A percentile compares a stretch with the other conserved stretches of the same genome.
phyloP scores from a whole-genome alignment of 2,329 filamentous ascomycete species.

The Talaromyces islandicus region DNA sequence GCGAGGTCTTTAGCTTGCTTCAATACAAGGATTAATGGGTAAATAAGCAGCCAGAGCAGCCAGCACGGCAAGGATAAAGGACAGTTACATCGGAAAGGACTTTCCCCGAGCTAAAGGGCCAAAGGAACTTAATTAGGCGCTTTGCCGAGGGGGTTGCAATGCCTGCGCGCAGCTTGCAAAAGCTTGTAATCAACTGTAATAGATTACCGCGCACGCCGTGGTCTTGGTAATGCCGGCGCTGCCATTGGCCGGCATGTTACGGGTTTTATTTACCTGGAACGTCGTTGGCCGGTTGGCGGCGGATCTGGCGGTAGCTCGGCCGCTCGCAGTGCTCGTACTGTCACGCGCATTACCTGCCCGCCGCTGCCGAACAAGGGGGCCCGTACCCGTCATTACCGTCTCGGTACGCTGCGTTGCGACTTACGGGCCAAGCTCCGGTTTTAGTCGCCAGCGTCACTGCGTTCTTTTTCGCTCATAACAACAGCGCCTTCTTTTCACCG shows the following conservation, averaged over 20 bases:
- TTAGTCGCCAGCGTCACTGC: constrained; percentile 17
- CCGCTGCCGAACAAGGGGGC: background rate
- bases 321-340: background rate
- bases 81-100: background rate
- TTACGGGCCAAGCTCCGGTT: constrained; percentile 36
- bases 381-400: constrained; percentile 3
- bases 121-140: background rate
- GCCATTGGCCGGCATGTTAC: constrained; percentile 3
- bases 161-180: no score
- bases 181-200: background rate
- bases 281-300: background rate
- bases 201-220: background rate
- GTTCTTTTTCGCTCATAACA: constrained; percentile 32
- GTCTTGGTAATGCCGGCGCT: constrained; percentile 1
- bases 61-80: background rate
- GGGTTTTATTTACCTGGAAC: background rate
- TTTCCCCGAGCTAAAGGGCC: background rate
- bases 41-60: background rate
- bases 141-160: background rate
- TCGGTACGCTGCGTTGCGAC: constrained; percentile 19
- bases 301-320: background rate
- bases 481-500: constrained; percentile 33
- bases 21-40: background rate
- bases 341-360: constrained; percentile 1
- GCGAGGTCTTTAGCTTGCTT: background rate